Evolutionary conservation across 2,329 filamentous ascomycete species (phyloP), one percentile per base, ranked within the genome.

Genomic region (Fusarium torulosum): DNA sequence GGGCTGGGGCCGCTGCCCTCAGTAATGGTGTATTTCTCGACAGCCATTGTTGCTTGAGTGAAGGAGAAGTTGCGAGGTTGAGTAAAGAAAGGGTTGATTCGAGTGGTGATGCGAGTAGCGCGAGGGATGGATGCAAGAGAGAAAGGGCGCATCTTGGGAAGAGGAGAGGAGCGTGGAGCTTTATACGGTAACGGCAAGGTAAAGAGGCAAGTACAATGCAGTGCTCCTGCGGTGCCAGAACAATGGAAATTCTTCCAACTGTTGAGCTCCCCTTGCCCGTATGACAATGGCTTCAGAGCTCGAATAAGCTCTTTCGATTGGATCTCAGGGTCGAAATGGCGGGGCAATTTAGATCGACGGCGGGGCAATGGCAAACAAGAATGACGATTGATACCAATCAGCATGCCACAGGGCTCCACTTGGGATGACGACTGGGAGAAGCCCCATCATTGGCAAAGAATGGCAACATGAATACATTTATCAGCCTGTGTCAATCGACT

Each of bases 1-100:
- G 95, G 92, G 69, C 80, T 83, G 74, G 88, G 78, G 58, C 85
- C 84, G 74, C 85, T 85, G 75, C 95, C 94, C 66, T 86, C 79
- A 35, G 80, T 75, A 72, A 90, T 78, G 67, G 86, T 79, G 49
- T 84, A 85, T 84, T 93, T 96, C 61, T 83, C 85, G 75, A 97
- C 92, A 79, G 86, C 90, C 91, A 94, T 94, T 74, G 65, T 85
- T 55, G 63, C 59, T 68, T 67, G 63, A 21, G 67, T 65, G 29
- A 65, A 69, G 25, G 67, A 69, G 53, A 69, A 63, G 65, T 63
- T 62, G 45, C 63, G 64, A 42, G 63, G 51, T 60, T 66, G 65
- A 21, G 46, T 51, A 41, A 62, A 58, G 59, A 70, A 67, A 35
- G 63, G 44, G 50, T 67, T 69, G 42, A 67, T 50, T 70, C 66